A percentile compares a stretch with the other conserved stretches of the same genome.
phyloP scores from a whole-genome alignment of 2,329 filamentous ascomycete species.

The Epichloe scottii region DNA sequence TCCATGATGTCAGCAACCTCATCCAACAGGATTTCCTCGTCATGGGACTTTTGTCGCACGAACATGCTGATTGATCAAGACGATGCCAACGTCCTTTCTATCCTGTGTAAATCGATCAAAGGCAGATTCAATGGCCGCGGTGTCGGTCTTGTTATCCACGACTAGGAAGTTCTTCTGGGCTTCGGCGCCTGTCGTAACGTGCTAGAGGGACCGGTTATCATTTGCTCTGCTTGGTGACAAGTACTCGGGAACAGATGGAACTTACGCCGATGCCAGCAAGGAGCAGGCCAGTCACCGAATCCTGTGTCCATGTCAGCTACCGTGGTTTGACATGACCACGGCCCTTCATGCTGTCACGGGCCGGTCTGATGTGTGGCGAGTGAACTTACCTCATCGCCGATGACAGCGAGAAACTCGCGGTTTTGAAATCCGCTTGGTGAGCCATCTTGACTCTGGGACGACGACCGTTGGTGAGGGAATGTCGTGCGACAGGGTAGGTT shows the following conservation, averaged over 20 bases:
- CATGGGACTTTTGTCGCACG: slow-evolving; percentile 13
- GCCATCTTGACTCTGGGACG: slow-evolving; percentile 26
- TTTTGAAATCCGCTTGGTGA: slow-evolving; percentile 57
- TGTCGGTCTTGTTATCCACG: slow-evolving; percentile 89
- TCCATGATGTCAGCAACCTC: neutral
- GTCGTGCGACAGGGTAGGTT: neutral
- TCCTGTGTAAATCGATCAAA: slow-evolving; percentile 83
- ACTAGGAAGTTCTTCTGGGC: slow-evolving; percentile 96
- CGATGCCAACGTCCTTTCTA: slow-evolving; percentile 91
- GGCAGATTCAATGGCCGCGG: slow-evolving; percentile 70
- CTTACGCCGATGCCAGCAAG: slow-evolving; percentile 87
- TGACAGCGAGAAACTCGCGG: slow-evolving; percentile 91
- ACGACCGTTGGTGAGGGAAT: neutral
- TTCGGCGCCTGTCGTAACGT: slow-evolving; percentile 80
- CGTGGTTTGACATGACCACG: neutral
- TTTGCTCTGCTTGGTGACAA: neutral
- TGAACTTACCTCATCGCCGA: slow-evolving; percentile 74
- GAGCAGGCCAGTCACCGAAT: slow-evolving; percentile 89
- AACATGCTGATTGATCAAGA: slow-evolving; percentile 97
- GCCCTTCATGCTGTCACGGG: neutral
- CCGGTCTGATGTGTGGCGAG: neutral
- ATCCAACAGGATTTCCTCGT: neutral
- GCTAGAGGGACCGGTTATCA: slow-evolving; percentile 35
- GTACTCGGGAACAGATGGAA: slow-evolving; percentile 3
- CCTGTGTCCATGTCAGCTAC: slow-evolving; percentile 40